Conservation (phyloP, 768 basidiomycete species). For the Dentipellis fragilis region DNA sequence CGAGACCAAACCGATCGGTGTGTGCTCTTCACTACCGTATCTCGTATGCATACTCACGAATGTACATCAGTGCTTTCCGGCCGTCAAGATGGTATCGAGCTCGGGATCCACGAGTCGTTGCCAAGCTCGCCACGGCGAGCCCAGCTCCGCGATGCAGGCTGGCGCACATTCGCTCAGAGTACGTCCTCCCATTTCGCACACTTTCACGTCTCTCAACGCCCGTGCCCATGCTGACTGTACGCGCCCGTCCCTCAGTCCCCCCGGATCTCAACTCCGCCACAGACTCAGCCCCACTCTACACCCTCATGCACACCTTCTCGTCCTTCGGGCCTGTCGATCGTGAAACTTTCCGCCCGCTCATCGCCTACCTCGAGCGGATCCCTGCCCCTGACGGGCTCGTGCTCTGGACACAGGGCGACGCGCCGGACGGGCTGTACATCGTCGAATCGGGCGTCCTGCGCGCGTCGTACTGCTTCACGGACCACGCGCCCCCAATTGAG, state of each 20-base stretch:
- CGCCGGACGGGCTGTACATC: conserved; percentile 77
- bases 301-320: conserved; percentile 72
- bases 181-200: background rate
- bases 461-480: conserved; percentile 71
- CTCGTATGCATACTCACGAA: background rate
- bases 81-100: conserved; percentile 3
- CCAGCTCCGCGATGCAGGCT: conserved; percentile 11
- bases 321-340: conserved; percentile 53
- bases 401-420: conserved; percentile 73
- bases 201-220: too few species aligned
- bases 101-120: conserved; percentile 7
- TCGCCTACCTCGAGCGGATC: conserved; percentile 61
- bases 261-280: conserved; percentile 1
- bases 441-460: conserved; percentile 81
- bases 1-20: conserved; percentile 35
- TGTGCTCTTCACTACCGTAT: conserved; percentile 19
- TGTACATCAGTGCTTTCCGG: conserved; percentile 9
- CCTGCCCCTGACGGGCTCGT: conserved; percentile 44
- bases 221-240: background rate
- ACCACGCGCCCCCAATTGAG: conserved; percentile 54
- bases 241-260: too few species aligned
- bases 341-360: conserved; percentile 50
- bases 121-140: conserved; percentile 10
- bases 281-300: conserved; percentile 42
- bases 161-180: conserved; percentile 10